Evolutionary conservation across 164 flowering plant species (phyloP).

Genomic region (Stephania japonica): DNA sequence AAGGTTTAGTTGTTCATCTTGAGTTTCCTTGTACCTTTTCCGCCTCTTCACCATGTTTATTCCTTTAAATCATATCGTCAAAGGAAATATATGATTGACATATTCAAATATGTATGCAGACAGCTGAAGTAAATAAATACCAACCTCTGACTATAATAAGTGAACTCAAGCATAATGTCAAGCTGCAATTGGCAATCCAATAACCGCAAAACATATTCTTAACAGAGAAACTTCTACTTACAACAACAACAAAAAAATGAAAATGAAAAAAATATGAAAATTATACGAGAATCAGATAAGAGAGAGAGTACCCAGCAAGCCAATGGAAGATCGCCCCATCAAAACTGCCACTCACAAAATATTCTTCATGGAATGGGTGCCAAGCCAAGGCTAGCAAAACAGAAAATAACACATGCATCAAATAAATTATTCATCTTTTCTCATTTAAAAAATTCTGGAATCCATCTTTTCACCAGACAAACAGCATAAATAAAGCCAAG

Average conservation of each 20-base stretch:
- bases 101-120: not conserved
- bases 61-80: not conserved
- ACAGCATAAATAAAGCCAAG: slow-evolving; percentile 6
- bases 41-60: not conserved
- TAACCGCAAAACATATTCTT: not conserved
- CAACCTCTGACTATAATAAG: not conserved
- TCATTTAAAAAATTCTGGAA: not conserved
- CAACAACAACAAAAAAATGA: not conserved
- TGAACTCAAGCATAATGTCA: not conserved
- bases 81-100: not conserved
- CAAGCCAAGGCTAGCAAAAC: slow-evolving; percentile 79
- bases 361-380: slow-evolving; percentile 99
- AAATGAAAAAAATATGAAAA: not conserved
- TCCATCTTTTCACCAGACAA: not conserved
- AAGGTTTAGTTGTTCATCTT: not conserved
- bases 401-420: slow-evolving; percentile 1
- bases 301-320: slow-evolving; percentile 81
- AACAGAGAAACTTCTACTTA: not conserved
- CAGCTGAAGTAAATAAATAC: not conserved
- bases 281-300: not conserved
- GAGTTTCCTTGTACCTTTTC: not conserved
- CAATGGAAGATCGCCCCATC: slow-evolving; percentile 99
- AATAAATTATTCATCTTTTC: not conserved
- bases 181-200: not conserved
- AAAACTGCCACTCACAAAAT: slow-evolving; percentile 95